Evolutionary conservation across 345 rosid genomes (phyloP), one percentile per base, ranked within the genome.

Genomic region (Eucalyptus polybractea): DNA sequence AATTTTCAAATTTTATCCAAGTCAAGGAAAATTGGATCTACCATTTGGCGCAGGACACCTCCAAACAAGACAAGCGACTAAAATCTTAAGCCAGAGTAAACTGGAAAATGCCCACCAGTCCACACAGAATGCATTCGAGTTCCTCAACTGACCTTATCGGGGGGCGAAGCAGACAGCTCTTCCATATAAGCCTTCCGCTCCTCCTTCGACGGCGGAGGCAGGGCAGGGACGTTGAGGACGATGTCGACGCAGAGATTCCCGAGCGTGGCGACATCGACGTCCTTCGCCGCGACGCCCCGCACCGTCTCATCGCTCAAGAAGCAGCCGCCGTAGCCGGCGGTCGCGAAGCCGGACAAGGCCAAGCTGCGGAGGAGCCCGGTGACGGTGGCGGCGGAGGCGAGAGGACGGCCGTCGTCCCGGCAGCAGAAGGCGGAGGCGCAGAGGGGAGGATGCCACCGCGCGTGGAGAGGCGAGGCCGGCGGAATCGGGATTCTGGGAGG

Each of bases 211-310:
- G 93, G 93, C 16, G 98, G 98, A 14, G 99, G 99, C 92, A 98
- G 90, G 89, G 94, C 88, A 86, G 95, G 95, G 92, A 98, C 98
- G 87, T 92, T 92, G 91, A 98, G 98, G 80, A 98, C 97, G 87
- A 98, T 94, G 92, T 98, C 99, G 45, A 98, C 97, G 89, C 99
- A 98, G 90, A 97, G 99, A 93, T 96, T 97, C 37, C 99, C 99
- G 6, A 98, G 92, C 25, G 99, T 96, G 51, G 99, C 93, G 80
- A 98, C 95, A 87, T 97, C 99, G 88, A 94, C 89, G 89, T 92
- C 94, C 89, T 94, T 95, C 6, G 89, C 86, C 69, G 54, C 86
- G 5, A 50, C 42, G 17, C 47, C 49, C 40, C 80, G 40, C 44
- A 7, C 60, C 53, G 87, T 45, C 67, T 27, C 87, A 29, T 27